phyloP scores from a whole-genome alignment of 331 rosid genomes.

The Acacia concinna region DNA sequence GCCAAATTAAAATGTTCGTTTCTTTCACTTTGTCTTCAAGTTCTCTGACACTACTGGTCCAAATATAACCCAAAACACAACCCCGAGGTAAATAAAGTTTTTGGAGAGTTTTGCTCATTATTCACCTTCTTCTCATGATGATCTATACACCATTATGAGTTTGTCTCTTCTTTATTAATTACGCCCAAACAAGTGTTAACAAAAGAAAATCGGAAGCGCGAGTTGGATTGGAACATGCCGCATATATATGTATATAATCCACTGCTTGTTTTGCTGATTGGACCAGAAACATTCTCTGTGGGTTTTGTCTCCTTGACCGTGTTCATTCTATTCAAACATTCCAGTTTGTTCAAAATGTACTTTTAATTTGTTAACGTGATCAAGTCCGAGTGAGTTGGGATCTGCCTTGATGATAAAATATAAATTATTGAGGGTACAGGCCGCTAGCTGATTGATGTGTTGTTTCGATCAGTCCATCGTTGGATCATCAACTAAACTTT shows the following conservation, averaged over 20 bases:
- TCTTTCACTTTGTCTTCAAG: slow-evolving; percentile 37
- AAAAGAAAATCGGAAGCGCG: neutral
- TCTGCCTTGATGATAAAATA: too few relatives aligned
- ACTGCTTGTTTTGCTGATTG: slow-evolving; percentile 36
- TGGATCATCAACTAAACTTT: slow-evolving; percentile 32
- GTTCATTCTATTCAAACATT: slow-evolving; percentile 2
- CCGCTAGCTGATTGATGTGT: slow-evolving; percentile 24
- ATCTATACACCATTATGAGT: slow-evolving; percentile 53
- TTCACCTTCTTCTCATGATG: slow-evolving; percentile 56
- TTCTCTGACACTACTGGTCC: slow-evolving; percentile 44
- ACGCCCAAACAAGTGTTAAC: neutral
- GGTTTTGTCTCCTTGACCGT: slow-evolving; percentile 76
- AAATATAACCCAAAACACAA: neutral
- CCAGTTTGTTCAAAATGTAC: slow-evolving; percentile 30
- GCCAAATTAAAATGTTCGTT: slow-evolving; percentile 32
- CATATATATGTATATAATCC: neutral
- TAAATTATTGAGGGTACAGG: too few relatives aligned
- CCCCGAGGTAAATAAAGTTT: slow-evolving; percentile 12
- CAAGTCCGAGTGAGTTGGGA: neutral
- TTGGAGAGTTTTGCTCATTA: slow-evolving; percentile 41
- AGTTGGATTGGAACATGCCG: neutral
- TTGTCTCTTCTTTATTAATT: slow-evolving; percentile 53
- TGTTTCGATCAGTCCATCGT: slow-evolving; percentile 26
- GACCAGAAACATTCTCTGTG: slow-evolving; percentile 78
- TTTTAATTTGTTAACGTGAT: neutral